These are phyloP conservation scores for Eutrema salsugineum DNA, from an alignment of 441 rosid genomes.

Conservation along the genomic window DNA sequence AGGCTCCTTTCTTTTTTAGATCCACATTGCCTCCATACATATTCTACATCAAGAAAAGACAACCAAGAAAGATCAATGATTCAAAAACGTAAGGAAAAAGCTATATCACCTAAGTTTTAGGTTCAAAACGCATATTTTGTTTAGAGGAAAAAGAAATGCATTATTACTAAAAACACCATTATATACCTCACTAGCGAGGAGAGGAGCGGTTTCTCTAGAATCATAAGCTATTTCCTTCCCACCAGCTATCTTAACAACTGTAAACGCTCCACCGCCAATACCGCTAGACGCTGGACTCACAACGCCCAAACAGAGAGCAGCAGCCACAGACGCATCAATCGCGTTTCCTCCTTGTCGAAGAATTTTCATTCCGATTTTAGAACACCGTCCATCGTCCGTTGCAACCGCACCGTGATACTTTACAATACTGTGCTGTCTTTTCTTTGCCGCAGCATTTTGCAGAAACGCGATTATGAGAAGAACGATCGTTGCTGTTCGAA, in stretches of 20 bases:
- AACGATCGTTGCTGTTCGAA: too few relatives aligned
- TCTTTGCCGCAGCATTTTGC: not conserved
- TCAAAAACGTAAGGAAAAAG: too few relatives aligned
- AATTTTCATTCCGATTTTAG: constrained; percentile 24
- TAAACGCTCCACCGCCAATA: constrained; percentile 49
- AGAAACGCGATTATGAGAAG: constrained; percentile 21
- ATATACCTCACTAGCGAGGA: constrained; percentile 38
- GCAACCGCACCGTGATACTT: constrained; percentile 41
- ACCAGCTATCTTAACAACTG: constrained; percentile 29
- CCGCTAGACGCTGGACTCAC: constrained; percentile 31
- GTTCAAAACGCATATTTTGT: not conserved
- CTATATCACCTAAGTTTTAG: too few relatives aligned
- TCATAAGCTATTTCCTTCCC: constrained; percentile 33
- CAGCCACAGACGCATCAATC: not conserved
- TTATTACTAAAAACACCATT: not conserved
- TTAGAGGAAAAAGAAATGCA: not conserved
- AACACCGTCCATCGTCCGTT: constrained; percentile 44
- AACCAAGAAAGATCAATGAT: too few relatives aligned
- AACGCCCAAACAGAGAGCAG: not conserved
- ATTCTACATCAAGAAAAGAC: too few relatives aligned
- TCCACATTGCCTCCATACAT: too few relatives aligned
- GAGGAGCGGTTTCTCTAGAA: constrained; percentile 52
- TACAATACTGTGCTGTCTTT: constrained; percentile 20
- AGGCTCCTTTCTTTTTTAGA: too few relatives aligned
- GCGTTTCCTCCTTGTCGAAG: not conserved